Evolutionary conservation across 345 rosid species (phyloP), one percentile per base, ranked within the genome.

Genomic region (Cochlearia excelsa): DNA sequence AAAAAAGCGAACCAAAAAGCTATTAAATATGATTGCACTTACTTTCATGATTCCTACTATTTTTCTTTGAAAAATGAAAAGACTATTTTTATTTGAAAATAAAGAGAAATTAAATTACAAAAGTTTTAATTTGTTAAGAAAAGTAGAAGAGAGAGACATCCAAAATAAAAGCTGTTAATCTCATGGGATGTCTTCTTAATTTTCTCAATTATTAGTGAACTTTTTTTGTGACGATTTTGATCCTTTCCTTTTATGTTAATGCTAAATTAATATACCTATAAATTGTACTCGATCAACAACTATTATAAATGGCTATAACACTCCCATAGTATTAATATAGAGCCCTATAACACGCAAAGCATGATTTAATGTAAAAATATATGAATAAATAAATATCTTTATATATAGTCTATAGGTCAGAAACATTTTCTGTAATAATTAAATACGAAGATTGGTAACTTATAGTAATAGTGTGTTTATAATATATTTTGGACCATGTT

Each of bases 151-250:
- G 55, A 57, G 69, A 57, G 27, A 10, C 40, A 37, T 37, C 70
- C 48, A 64, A 58, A 57, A 64, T 26, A 64, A 57, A 71, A 64
- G 75, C 57, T 65, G 70, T 58, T 58, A 64, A 71, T 29, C 75
- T 71, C 70, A 71, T 71, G 70, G 75, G 56, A 57, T 64, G 70
- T 64, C 49, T 58, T 71, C 46, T 16, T 16, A 16, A 16, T 28
- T 30, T 28, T 51, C 55, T 71, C 75, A 58, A 58, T 71, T 64
- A 71, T 65, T 46, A 44, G 4, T 45, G 38, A 10, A 45, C 1
- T 63, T 63, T 16, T 16, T 16, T 63, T 42, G 29, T 62, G 31
- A 55, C 35, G 68, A 49, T 69, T 69, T 63, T 55, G 52, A 47
- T 61, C 45, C 50, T 5, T 61, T 61, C 27, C 49, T 61, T 46